Evolutionary conservation across 2,329 filamentous ascomycete genomes (phyloP), one percentile per base, ranked within the genome.

Genomic region (Alternaria conjuncta): DNA sequence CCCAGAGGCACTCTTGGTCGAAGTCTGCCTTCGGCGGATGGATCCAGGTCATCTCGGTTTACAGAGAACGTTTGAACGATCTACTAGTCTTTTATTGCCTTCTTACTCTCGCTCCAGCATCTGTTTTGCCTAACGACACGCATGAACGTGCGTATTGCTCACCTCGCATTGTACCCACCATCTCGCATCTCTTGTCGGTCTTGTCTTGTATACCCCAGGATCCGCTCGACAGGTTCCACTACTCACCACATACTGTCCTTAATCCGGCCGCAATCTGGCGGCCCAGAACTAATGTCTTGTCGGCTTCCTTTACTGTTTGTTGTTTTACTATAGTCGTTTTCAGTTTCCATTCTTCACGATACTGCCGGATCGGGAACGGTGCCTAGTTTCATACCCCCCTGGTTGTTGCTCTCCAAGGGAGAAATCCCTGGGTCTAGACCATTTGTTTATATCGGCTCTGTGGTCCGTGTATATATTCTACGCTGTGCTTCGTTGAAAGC

Each of bases 31-130:
- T 83, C 82, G 5, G 78, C 80, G 60, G 82, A 84, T 69, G 82
- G 82, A 41, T 83, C 82, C 25, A 78, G 82, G 71, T 76, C 80
- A 51, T 84, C 82, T 43, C 77, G 77, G 60, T 84, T 84, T 66
- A 83, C 81, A 43, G 83, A 84, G 76, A 82, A 84, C 72, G 82
- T 84, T 49, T 80, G 70, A 79, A 65, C 21, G 60, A 66, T 47
- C 50, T 60, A 30, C 41, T 20, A 55, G 44, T 23, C 30, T 45
- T 56, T 57, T 57, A 13, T 73, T 63, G 64, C 51, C 55, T 73
- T 73, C 65, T 68, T 61, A 67, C 72, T 65, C 67, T 73, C 71
- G 49, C 68, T 73, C 64, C 60, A 62, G 66, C 65, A 61, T 55
- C 53, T 59, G 36, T 57, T 54, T 65, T 68, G 51, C 57, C 61